These are phyloP conservation scores for Cyclotella baltica DNA, from an alignment of 108 stramenopile genomes.

Conservation along the genomic window DNA sequence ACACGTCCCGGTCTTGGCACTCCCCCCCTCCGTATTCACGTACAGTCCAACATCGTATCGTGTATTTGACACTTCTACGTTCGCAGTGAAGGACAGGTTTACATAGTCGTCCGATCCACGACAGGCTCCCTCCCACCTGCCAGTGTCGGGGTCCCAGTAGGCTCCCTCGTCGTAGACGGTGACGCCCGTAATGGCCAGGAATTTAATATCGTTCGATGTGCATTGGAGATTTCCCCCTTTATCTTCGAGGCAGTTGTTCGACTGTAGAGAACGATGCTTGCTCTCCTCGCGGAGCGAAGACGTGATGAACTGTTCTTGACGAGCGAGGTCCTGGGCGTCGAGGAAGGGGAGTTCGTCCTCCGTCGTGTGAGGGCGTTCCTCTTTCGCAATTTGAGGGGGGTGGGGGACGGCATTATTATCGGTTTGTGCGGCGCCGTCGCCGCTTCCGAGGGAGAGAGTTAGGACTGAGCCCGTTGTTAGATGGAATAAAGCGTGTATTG, in stretches of 20 bases:
- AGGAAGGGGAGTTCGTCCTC: not conserved
- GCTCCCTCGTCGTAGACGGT: not conserved
- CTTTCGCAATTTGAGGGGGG: not conserved
- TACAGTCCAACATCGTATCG: slow-evolving; percentile 24
- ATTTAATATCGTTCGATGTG: slow-evolving; percentile 9
- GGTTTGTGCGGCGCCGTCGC: not conserved
- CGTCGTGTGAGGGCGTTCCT: not conserved
- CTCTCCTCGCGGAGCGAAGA: not conserved
- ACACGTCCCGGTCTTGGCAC: slow-evolving; percentile 12
- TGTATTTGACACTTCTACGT: not conserved
- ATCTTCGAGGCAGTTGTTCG: slow-evolving; percentile 3
- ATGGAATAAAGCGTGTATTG: not conserved
- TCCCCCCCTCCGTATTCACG: slow-evolving; percentile 8
- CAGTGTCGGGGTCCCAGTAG: slow-evolving; percentile 11
- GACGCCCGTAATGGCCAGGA: slow-evolving; percentile 3
- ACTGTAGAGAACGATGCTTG: not conserved
- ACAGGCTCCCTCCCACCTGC: slow-evolving; percentile 16
- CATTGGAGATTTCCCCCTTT: not conserved
- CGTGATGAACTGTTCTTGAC: not conserved
- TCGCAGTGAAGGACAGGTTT: not conserved
- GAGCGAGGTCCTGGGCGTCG: not conserved
- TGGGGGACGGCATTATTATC: not conserved
- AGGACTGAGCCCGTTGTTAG: slow-evolving; percentile 1
- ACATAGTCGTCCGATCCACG: slow-evolving; percentile 24
- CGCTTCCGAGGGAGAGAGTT: not conserved